Percentiles rank a stretch among this genome's conserved stretches.
These are phyloP conservation scores for Citrus sinensis DNA, from an alignment of 345 rosid genomes.

Conservation along the genomic window DVS_A1.0 CM039168.1:27664001-27664500, in stretches of 20 bases:
- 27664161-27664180: not conserved
- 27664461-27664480: no score
- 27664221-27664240: not conserved
- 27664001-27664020: not conserved
- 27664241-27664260: not conserved
- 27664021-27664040: constrained; percentile 4
- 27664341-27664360: no score
- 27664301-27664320: not conserved
- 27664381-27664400: no score
- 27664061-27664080: not conserved
- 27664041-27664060: not conserved
- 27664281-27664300: not conserved
- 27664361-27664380: no score
- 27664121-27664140: not conserved
- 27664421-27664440: no score
- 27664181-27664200: no score
- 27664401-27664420: no score
- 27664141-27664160: not conserved
- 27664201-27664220: not conserved
- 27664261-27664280: not conserved
- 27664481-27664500: no score
- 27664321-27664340: no score
- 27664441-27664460: no score
- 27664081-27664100: not conserved
- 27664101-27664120: not conserved